Conservation (phyloP, 2,329 filamentous ascomycete species). For the Cladosporium phlei region DNA sequence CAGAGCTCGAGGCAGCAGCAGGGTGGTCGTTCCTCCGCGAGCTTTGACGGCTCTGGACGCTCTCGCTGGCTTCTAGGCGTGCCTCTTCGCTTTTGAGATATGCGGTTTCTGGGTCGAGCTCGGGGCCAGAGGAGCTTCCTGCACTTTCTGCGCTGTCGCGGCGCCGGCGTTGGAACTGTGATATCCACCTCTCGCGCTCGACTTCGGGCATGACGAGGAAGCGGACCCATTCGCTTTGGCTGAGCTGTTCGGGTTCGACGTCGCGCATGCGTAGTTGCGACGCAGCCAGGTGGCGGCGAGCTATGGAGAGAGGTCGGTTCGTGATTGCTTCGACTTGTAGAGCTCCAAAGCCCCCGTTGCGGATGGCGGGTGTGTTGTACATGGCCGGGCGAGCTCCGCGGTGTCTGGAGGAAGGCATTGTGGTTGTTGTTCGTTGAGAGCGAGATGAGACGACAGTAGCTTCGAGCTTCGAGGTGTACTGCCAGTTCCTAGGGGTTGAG, state of each 20-base stretch:
- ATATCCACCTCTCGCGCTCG: conserved; percentile 32
- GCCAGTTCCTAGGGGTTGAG: no score
- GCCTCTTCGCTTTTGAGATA: conserved; percentile 31
- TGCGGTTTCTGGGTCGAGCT: conserved; percentile 18
- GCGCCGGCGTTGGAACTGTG: conserved; percentile 25
- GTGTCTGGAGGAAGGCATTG: conserved; percentile 22
- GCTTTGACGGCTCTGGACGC: conserved; percentile 7
- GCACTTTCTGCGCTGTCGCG: conserved; percentile 25
- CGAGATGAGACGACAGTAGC: no score
- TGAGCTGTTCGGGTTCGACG: conserved; percentile 32
- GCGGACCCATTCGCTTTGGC: conserved; percentile 30
- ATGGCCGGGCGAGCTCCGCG: conserved; percentile 24
- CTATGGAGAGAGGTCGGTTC: conserved; percentile 31
- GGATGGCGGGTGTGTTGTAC: conserved; percentile 33
- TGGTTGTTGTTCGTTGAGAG: no score
- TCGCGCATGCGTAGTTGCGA: conserved; percentile 32
- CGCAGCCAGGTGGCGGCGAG: conserved; percentile 31
- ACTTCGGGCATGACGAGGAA: conserved; percentile 32
- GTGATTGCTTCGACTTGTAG: conserved; percentile 33
- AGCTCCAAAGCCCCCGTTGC: conserved; percentile 31
- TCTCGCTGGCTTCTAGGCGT: conserved; percentile 25
- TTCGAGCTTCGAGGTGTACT: no score
- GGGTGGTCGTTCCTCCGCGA: not conserved
- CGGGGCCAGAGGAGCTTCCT: conserved; percentile 13
- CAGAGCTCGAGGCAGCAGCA: no score